phyloP scores from a whole-genome alignment of 2,329 filamentous ascomycete genomes.

The Penicillium decumbens region DNA sequence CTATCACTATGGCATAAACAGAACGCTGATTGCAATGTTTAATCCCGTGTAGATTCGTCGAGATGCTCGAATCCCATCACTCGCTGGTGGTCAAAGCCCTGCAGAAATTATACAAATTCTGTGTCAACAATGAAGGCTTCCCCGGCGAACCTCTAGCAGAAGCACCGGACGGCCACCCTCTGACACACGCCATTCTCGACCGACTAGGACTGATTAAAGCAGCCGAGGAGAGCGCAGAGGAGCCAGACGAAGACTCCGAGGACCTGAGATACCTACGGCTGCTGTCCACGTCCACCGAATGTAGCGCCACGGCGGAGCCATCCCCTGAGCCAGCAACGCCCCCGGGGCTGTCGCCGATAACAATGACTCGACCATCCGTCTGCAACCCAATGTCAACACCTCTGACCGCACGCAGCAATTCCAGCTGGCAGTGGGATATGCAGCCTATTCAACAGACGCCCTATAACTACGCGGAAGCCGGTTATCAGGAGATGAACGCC shows the following conservation, averaged over 20 bases:
- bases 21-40: not conserved
- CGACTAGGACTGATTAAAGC: slow-evolving; percentile 42
- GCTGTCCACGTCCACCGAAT: slow-evolving; percentile 35
- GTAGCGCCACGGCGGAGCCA: slow-evolving; percentile 36
- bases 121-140: slow-evolving; percentile 41
- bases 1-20: not conserved
- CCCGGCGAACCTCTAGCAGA: slow-evolving; percentile 41
- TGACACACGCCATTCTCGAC: slow-evolving; percentile 43
- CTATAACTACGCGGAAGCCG: slow-evolving; percentile 21
- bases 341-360: slow-evolving; percentile 27
- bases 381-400: slow-evolving; percentile 13
- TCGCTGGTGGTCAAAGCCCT: slow-evolving; percentile 42
- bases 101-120: slow-evolving; percentile 41
- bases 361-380: slow-evolving; percentile 20
- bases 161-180: slow-evolving; percentile 37
- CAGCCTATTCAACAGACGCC: slow-evolving; percentile 19
- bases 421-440: slow-evolving; percentile 29
- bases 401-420: slow-evolving; percentile 4
- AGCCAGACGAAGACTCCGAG: slow-evolving; percentile 34
- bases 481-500: slow-evolving; percentile 20
- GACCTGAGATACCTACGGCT: slow-evolving; percentile 36
- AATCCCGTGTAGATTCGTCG: slow-evolving; percentile 34
- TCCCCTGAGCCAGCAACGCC: slow-evolving; percentile 37
- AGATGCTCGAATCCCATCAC: slow-evolving; percentile 45
- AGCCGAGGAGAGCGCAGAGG: slow-evolving; percentile 38